Evolutionary conservation across 2,329 filamentous ascomycete species (phyloP), one percentile per base, ranked within the genome.

Genomic region (Colletotrichum echinochloae): DNA sequence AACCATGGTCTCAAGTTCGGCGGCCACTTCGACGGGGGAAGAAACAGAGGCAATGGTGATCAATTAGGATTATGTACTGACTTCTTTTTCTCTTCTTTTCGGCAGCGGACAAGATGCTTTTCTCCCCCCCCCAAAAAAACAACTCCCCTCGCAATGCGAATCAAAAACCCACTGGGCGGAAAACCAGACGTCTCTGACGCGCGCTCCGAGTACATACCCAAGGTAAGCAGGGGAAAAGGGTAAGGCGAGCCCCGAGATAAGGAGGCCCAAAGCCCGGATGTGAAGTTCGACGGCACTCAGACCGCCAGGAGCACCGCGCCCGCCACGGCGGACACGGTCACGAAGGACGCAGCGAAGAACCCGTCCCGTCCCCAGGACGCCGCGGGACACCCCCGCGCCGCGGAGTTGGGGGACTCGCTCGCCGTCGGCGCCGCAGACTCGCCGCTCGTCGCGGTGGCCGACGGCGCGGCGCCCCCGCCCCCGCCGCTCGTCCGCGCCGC

Each of bases 321-420:
- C 11, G 28, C 37, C n/a, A 63, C n/a, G 8, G 68, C 59, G n/a
- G 59, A 48, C 7, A 26, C 20, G 5, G 44, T 26, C 37, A 46
- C 59, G 14, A 63, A 35, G 18, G 48, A 30, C 54, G 62, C n/a
- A 9, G 30, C 5, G 5, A 59, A 2, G 6, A 28, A 8, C 1
- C 52, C 65, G 6, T 44, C 52, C 1, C 39, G 30, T 11, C 44
- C 52, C 37, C 16, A 28, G 7, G 52, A 28, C 11, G 33, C 5
- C 18, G 30, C 9, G 7, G n/a, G n/a, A n/a, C 59, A 44, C 0
- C 8, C 48, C 20, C 49, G 60, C 1, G 69, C 41, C 1, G 65
- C 69, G 4, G 54, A 60, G n/a, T 60, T 70, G 26, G 23, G 8
- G 8, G 59, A 46, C 18, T 68, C 65, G 46, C 44, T 65, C 8